Evolutionary conservation across 495 filamentous ascomycete genomes (phyloP).

Genomic region (Hypomontagnella submonticulosa): DNA sequence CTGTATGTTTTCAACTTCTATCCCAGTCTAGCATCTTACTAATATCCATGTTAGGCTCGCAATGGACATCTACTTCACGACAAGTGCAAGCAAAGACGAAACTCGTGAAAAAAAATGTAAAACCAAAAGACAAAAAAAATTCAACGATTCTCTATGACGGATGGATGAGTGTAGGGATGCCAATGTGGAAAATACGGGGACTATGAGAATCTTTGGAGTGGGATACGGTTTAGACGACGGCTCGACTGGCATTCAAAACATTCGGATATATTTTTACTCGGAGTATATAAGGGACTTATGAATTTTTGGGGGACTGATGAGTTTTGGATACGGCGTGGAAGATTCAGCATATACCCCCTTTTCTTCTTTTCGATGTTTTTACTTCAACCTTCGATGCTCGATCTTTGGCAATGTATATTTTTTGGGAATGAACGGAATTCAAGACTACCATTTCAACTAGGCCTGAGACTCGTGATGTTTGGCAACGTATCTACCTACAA

Average conservation of each 20-base stretch:
- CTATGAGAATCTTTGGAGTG: conserved; percentile 27
- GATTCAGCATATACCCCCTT: conserved; percentile 47
- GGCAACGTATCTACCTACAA: conserved; percentile 1
- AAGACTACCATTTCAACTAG: conserved; percentile 13
- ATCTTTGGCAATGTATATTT: conserved; percentile 39
- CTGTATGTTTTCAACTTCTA: conserved; percentile 46
- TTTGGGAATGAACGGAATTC: conserved; percentile 32
- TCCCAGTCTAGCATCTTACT: not conserved
- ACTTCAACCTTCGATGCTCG: conserved; percentile 27
- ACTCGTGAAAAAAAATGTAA: conserved; percentile 42
- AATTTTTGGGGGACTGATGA: conserved; percentile 26
- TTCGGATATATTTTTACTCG: conserved; percentile 36
- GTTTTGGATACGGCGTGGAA: conserved; percentile 41
- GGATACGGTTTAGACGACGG: conserved; percentile 38
- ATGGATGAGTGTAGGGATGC: conserved; percentile 33
- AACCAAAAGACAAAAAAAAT: conserved; percentile 19
- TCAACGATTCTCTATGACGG: conserved; percentile 27
- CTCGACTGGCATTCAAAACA: conserved; percentile 41
- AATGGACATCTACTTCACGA: conserved; percentile 90
- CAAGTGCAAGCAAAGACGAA: conserved; percentile 80
- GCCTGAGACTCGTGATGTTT: conserved; percentile 5
- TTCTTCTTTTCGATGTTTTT: conserved; percentile 32
- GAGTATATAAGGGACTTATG: conserved; percentile 45
- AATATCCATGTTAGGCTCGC: conserved; percentile 61
- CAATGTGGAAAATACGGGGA: conserved; percentile 22